These are phyloP conservation scores for Neofusicoccum kwambonambiense DNA, from an alignment of 2,329 filamentous ascomycete genomes.

Conservation along the genomic window DNA sequence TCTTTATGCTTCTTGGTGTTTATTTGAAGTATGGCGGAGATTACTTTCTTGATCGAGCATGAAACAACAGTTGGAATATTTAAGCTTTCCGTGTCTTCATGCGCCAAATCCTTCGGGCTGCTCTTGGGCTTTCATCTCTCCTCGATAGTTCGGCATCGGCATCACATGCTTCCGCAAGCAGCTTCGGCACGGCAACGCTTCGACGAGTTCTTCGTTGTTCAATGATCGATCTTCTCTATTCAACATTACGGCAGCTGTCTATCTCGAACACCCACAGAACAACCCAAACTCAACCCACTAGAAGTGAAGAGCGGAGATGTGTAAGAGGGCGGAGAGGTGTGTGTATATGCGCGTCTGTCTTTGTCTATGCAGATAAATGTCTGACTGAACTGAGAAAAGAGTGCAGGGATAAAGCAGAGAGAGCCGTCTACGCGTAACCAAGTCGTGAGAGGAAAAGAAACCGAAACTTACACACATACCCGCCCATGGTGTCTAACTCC, in stretches of 20 bases:
- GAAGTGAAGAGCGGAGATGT: neutral
- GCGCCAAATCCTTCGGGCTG: neutral
- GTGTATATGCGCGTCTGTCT: neutral
- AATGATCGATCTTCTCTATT: neutral
- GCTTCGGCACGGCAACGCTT: no score
- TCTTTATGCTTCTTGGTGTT: no score
- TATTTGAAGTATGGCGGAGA: no score
- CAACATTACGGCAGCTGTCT: conserved; percentile 10
- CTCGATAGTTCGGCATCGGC: no score
- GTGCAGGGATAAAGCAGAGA: neutral
- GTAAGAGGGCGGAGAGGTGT: neutral
- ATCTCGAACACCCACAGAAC: neutral
- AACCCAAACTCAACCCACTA: neutral
- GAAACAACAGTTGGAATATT: no score
- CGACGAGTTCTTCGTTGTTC: neutral
- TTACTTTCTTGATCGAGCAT: no score
- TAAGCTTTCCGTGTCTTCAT: no score
- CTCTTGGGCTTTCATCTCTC: neutral
- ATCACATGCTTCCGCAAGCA: no score
- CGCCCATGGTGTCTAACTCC: neutral
- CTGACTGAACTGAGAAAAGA: neutral
- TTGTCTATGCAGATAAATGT: neutral
- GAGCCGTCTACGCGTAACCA: conserved; percentile 12
- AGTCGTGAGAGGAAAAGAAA: neutral
- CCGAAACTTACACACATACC: neutral